These are phyloP conservation scores for Pharnaceum exiguum DNA, from an alignment of 148 eudicot genomes.

Conservation along the genomic window DNA sequence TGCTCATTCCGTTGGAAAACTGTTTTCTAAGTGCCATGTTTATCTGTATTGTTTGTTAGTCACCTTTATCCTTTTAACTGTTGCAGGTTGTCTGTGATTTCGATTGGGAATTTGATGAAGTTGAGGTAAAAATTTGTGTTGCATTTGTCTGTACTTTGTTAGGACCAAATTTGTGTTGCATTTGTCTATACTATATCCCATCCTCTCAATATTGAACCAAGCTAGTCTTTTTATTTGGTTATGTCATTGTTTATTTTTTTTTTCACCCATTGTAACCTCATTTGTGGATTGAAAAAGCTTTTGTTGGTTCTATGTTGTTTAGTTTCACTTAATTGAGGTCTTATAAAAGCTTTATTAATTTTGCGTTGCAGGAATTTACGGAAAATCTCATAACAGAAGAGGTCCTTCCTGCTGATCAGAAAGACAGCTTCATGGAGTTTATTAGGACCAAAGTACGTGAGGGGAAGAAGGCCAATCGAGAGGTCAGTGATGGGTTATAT, in stretches of 20 bases:
- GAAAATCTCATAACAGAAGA: constrained; percentile 70
- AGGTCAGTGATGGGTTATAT: constrained; percentile 44
- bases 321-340: too few relatives aligned
- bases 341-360: background rate
- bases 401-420: constrained; percentile 65
- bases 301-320: too few relatives aligned
- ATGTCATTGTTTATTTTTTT: background rate
- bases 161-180: background rate
- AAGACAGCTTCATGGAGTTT: constrained; percentile 74
- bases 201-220: background rate
- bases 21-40: background rate
- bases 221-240: background rate
- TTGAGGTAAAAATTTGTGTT: constrained; percentile 50
- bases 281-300: too few relatives aligned
- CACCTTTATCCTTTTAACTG: background rate
- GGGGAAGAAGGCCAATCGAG: constrained; percentile 71
- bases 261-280: background rate
- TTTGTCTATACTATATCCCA: background rate
- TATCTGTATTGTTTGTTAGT: background rate
- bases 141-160: background rate
- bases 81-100: constrained; percentile 77
- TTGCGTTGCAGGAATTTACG: constrained; percentile 64
- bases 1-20: background rate
- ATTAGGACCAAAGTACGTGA: constrained; percentile 76
- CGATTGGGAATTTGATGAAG: constrained; percentile 97